A percentile compares a stretch with the other conserved stretches of the same genome.
Evolutionary conservation across 2,329 filamentous ascomycete genomes (phyloP).

Genomic region (Amesomyces nigricolor): DNA sequence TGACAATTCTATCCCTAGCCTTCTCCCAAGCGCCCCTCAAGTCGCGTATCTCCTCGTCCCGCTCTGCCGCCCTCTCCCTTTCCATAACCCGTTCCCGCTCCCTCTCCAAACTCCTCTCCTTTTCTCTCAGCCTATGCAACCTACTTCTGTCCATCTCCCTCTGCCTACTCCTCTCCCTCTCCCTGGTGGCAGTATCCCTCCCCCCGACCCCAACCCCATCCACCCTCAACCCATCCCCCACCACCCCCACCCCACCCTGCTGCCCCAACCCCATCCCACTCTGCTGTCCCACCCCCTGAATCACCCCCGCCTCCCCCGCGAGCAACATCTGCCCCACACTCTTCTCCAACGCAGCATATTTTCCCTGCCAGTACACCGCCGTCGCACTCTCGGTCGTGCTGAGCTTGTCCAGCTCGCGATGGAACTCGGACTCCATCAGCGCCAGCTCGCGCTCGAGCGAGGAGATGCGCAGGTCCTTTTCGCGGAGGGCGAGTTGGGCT

Average conservation of each 20-base stretch:
- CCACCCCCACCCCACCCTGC: neutral
- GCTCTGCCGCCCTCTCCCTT: constrained; percentile 12
- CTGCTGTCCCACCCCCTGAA: too few species aligned
- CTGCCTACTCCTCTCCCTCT: too few species aligned
- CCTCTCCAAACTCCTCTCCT: neutral
- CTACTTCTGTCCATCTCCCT: too few species aligned
- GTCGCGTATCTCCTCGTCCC: constrained; percentile 44
- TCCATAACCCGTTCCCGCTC: neutral
- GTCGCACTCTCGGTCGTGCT: constrained; percentile 51
- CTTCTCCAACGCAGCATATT: constrained; percentile 48
- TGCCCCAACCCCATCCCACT: neutral
- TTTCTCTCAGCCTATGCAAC: neutral
- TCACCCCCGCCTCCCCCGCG: constrained; percentile 17
- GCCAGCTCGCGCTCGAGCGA: constrained; percentile 48
- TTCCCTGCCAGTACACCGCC: constrained; percentile 52
- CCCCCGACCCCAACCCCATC: neutral
- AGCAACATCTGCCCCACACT: constrained; percentile 37
- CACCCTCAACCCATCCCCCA: neutral
- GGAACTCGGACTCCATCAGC: constrained; percentile 50
- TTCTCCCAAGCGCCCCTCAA: constrained; percentile 46
- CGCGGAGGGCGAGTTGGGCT: constrained; percentile 32
- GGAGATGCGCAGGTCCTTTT: constrained; percentile 49
- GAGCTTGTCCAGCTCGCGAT: constrained; percentile 47
- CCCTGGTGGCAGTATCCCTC: neutral
- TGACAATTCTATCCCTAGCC: constrained; percentile 41